These are phyloP conservation scores for Phylloporus sp. DNA, from an alignment of 1,284 basidiomycete genomes.

Conservation along the genomic window DNA sequence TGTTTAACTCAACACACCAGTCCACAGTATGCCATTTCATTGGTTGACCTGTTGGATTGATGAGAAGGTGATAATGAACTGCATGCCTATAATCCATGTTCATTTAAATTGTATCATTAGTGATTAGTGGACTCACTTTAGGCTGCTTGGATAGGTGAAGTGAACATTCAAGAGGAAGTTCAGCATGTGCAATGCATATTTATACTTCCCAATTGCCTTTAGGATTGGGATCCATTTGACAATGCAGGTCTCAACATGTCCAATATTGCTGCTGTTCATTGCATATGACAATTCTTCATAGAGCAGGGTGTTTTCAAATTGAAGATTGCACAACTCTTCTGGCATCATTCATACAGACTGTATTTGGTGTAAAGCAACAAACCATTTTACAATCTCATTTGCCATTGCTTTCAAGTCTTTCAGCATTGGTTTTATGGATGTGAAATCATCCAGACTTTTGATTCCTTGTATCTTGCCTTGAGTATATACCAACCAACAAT, in stretches of 20 bases:
- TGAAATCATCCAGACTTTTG: too few species aligned
- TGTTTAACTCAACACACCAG: too few species aligned
- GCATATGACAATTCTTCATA: conserved; percentile 20
- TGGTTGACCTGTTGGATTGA: background rate
- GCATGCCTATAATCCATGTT: too few species aligned
- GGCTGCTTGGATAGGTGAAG: conserved; percentile 12
- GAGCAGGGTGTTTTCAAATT: conserved; percentile 12
- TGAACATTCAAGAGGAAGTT: conserved; percentile 19
- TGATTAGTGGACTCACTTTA: conserved; percentile 4
- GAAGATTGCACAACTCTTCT: background rate
- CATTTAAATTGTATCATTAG: too few species aligned
- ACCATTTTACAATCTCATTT: too few species aligned
- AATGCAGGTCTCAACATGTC: conserved; percentile 5
- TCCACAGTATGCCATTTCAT: background rate
- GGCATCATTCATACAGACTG: too few species aligned
- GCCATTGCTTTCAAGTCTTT: too few species aligned
- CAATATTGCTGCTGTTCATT: conserved; percentile 18
- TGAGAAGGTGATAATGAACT: background rate
- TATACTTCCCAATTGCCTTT: conserved; percentile 8
- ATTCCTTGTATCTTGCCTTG: too few species aligned
- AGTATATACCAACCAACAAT: too few species aligned
- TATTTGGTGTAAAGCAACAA: too few species aligned
- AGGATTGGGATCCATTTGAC: conserved; percentile 16
- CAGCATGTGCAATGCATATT: conserved; percentile 19
- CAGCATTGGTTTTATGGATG: too few species aligned